Base-by-base conservation (phyloP, 768 basidiomycete genomes). In the Neoboletus brunneissimus region DNA sequence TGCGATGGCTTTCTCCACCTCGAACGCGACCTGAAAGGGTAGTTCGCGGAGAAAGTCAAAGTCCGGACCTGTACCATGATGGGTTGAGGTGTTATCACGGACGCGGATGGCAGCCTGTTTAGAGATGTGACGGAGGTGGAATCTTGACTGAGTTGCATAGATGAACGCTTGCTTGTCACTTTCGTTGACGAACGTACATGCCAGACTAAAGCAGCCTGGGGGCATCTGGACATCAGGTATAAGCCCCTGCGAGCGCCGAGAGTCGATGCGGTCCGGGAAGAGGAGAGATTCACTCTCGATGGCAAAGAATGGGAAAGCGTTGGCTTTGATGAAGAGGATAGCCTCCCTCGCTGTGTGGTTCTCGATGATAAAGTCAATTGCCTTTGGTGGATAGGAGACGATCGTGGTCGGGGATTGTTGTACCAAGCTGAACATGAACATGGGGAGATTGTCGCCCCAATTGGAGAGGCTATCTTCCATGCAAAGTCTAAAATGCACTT, bases 21-120 rank as follows among this genome's bases (percentile, higher is more conserved):
- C 73, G 45, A 76, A 77, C 15, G 72, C 76, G 16, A 77, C 64
- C 32, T 64, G 61, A 43, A 76, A 76, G 5, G 67, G 63, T 5
- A 77, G 44, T 1, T 57, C 50, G 3, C 43, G 20, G 38, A 77
- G 62, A 45, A 71, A 47, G 22, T 68, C 59, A 20, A 77, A 57
- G 15, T 46, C 27, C 23, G 18, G 38, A 10, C 57, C 11, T 12
- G 62, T 37, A 35, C 42, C 46, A 9, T 46, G 23, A 11, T 31
- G 31, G 27, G 54, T 48, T 32, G 63, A 58, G 22, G 27, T 48
- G 55, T 66, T 53, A 20, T 64, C 40, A 40, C 60, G 49, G 16
- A 75, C 43, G 10, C 1, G 54, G 25, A 75, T 51, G 4, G 60
- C 42, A 31, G 23, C 13, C 3, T 34, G 48, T 35, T 8, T 40